Base-by-base conservation (phyloP, 108 stramenopile species). In the Cyclotella atomus region DNA sequence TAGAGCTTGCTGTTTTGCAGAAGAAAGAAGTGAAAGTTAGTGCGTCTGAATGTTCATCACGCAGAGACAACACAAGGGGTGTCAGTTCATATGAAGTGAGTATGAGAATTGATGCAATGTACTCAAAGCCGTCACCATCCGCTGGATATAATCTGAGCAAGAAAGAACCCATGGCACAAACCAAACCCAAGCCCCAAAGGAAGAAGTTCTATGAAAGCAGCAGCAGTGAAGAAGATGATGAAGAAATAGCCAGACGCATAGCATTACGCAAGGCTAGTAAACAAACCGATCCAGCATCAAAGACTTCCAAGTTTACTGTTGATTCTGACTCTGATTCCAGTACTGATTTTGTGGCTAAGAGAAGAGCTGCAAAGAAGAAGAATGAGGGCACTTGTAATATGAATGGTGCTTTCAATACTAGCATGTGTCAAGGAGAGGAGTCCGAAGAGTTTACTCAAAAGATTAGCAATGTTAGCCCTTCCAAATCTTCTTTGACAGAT, bases 211-310 rank as follows among this genome's bases (percentile, higher is more conserved):
- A 30, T 30, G 56, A 57, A 30, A 57, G 56, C 56, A 57, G 45
- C 62, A 64, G 45, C 62, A 64, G 45, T 43, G 43, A 27, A 9
- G 62, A 46, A 46, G 62, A 64, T 43, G 62, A 57, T 32, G 56
- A 57, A 57, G 56, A 57, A 32, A 57, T 57, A 32, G 28, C 56
- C 29, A 30, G 1, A 57, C 56, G 56, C 14, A 57, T 57, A 12
- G 56, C 56, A 12, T 17, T 49, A 17, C 7, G 10, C 52, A 53
- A 24, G 52, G 52, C 52, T 23, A 5, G 10, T 1, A 23, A 41
- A 41, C 12, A 7, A 41, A 41, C 12, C n/a, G n/a, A n/a, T n/a
- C n/a, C n/a, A n/a, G n/a, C n/a, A n/a, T n/a, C n/a, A n/a, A n/a
- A n/a, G n/a, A n/a, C n/a, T n/a, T n/a, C n/a, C n/a, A n/a, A 5